Base-by-base conservation (phyloP, 805 yeast genomes). In the Lachancea kluyveri region DNA sequence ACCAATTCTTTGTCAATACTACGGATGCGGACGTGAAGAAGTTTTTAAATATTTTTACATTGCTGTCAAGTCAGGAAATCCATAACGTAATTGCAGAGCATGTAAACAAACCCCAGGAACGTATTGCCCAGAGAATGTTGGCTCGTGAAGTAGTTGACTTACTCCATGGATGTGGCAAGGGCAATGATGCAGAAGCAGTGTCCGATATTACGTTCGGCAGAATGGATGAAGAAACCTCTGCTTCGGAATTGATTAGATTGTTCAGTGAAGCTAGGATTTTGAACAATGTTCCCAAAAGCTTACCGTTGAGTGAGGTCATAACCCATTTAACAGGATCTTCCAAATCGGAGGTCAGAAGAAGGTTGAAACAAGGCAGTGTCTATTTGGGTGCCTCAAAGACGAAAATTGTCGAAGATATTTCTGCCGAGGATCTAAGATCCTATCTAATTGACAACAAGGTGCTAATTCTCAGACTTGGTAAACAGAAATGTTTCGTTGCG, bases 61-160 rank as follows among this genome's bases (percentile, higher is more conserved):
- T 92, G 32, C 59, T 90, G 17, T 92, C 96, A 0, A 40, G 73
- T 4, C 49, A 59, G 2, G 67, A 76, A 12, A 79, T 92, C 28
- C 70, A 70, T 2, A 54, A 50, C 3, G 62, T 85, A 14, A 48
- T 83, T 42, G 48, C 40, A 0, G 48, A 57, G 20, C 96, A 90
- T 48, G 39, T 47, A 4, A 36, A 54, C 14, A 70, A 74, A 34
- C 85, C 88, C n/a, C 74, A 79, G 2, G 42, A 59, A 17, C 68
- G 95, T 34, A 43, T 65, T 9, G 96, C 88, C 0, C 97, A 92
- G 58, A 66, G 74, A 27, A 53, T 77, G 0, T 67, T 92, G 18
- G 97, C 97, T 1, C 59, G 72, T 21, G 95, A 90, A 51, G 82
- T 88, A 28, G 81, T 90, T 5, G 94, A 86, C 47, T 65, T 92